Base-by-base conservation (phyloP, 116 monocot genomes). In the Posidonia oceanica region DNA sequence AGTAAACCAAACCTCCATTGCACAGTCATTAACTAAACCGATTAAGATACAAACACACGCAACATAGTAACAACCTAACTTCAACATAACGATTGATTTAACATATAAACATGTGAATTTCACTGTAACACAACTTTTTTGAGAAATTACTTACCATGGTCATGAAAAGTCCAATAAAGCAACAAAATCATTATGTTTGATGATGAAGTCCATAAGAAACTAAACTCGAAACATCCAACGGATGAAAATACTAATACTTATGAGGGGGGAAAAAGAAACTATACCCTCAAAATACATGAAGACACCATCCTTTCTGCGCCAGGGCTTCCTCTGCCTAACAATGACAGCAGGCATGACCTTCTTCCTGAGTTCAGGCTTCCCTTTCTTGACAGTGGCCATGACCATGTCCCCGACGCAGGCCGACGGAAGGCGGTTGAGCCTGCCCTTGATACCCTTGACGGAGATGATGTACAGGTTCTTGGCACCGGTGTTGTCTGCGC, bases 261-360 rank as follows among this genome's bases (percentile, higher is more conserved):
- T 48, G 48, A 2, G 7, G 12, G 7, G 48, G 8, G 48, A 48
- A 48, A 10, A 8, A 12, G 12, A 17, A 58, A 58, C 3, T 10
- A 48, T 64, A 75, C 69, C 75, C 52, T 75, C 75, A 40, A 75
- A 75, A 36, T 75, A 75, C 75, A 75, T 75, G 61, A 42, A 75
- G 52, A 75, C 75, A 10, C 75, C 75, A 69, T 75, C 75, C 75
- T 75, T 75, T 75, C 75, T 22, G 53, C 75, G 69, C 75, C 75
- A 75, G 2, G 75, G 75, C 42, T 64, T 77, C 16, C 77, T 51
- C 36, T 77, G 66, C 56, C 77, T 55, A n/a, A 71, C 70, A 29
- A 66, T 77, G 56, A 77, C 71, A 5, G 71, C 71, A 63, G 77
- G 77, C 70, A 77, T 71, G 64, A 77, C 77, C 71, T 77, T 71